phyloP scores from a whole-genome alignment of 2,329 filamentous ascomycete species.

The Fulvia fulva region DNA sequence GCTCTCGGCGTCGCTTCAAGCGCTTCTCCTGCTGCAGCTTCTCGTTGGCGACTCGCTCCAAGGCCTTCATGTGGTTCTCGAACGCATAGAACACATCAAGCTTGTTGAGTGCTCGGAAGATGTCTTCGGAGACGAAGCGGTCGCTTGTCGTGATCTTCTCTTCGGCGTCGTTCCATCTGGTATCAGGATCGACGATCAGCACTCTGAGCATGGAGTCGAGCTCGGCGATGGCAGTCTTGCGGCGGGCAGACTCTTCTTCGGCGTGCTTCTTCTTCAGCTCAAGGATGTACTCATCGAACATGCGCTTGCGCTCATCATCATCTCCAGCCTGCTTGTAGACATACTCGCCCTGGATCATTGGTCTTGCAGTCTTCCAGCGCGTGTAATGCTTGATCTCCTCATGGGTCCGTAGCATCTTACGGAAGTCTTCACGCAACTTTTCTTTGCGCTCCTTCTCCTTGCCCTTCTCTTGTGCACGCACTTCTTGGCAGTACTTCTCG shows the following conservation, averaged over 20 bases:
- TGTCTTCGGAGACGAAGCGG: conserved; percentile 74
- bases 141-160: conserved; percentile 72
- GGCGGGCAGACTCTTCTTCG: conserved; percentile 67
- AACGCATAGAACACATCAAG: conserved; percentile 90
- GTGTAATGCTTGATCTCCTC: conserved; percentile 97
- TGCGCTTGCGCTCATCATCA: conserved; percentile 78
- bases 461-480: conserved; percentile 88
- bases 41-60: conserved; percentile 90
- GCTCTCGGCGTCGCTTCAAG: conserved; percentile 73
- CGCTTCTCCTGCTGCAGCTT: conserved; percentile 83
- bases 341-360: conserved; percentile 90
- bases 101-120: conserved; percentile 79
- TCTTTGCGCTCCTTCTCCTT: conserved; percentile 87
- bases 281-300: conserved; percentile 90
- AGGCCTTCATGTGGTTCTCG: conserved; percentile 87
- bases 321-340: conserved; percentile 88
- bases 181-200: conserved; percentile 85
- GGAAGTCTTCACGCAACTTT: conserved; percentile 90
- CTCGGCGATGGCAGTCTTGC: conserved; percentile 79
- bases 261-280: conserved; percentile 77
- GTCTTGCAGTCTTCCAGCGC: conserved; percentile 91
- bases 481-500: conserved; percentile 89
- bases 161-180: conserved; percentile 88
- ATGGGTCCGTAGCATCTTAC: conserved; percentile 91
- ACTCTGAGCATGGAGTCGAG: conserved; percentile 72